Percentiles rank a stretch among this genome's conserved stretches.
phyloP scores from a whole-genome alignment of 2,329 filamentous ascomycete species.

The Pseudogymnoascus sp. region DNA sequence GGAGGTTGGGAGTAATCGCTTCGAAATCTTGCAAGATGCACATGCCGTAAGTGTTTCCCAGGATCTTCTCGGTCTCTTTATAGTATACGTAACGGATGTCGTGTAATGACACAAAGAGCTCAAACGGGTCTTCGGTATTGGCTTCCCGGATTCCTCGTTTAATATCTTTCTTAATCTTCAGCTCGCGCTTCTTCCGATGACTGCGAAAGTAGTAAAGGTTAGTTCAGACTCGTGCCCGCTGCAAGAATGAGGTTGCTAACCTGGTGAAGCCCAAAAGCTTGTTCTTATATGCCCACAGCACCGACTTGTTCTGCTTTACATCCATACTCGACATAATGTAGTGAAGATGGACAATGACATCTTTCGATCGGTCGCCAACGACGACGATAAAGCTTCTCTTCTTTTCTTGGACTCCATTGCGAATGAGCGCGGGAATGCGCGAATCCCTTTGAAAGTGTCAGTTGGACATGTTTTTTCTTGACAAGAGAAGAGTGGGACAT shows the following conservation, averaged over 20 bases:
- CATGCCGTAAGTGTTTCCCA: conserved; percentile 98
- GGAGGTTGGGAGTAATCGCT: conserved; percentile 90
- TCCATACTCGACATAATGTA: conserved; percentile 87
- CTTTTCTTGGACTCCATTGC: conserved; percentile 89
- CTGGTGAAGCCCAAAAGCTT: conserved; percentile 89
- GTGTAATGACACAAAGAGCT: conserved; percentile 91
- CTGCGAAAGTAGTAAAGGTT: conserved; percentile 33
- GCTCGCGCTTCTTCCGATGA: conserved; percentile 95
- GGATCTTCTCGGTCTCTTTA: conserved; percentile 98
- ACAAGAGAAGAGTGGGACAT: conserved; percentile 1
- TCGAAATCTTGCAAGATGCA: conserved; percentile 98
- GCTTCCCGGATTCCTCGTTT: conserved; percentile 88
- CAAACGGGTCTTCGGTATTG: conserved; percentile 91
- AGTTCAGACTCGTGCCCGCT: conserved; percentile 12
- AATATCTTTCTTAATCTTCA: conserved; percentile 97
- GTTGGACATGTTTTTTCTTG: conserved; percentile 3
- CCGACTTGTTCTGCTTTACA: conserved; percentile 90
- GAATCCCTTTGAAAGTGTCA: conserved; percentile 55
- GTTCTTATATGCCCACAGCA: conserved; percentile 98
- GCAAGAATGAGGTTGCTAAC: conserved; percentile 22
- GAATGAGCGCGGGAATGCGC: conserved; percentile 83
- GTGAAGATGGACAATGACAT: conserved; percentile 92
- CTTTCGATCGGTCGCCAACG: conserved; percentile 88
- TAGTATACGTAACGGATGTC: conserved; percentile 99
- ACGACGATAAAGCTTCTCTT: conserved; percentile 98